Percentiles rank a stretch among this genome's conserved stretches.
These are phyloP conservation scores for Auricularia cornea DNA, from an alignment of 768 basidiomycete genomes.

Conservation along the genomic window DNA sequence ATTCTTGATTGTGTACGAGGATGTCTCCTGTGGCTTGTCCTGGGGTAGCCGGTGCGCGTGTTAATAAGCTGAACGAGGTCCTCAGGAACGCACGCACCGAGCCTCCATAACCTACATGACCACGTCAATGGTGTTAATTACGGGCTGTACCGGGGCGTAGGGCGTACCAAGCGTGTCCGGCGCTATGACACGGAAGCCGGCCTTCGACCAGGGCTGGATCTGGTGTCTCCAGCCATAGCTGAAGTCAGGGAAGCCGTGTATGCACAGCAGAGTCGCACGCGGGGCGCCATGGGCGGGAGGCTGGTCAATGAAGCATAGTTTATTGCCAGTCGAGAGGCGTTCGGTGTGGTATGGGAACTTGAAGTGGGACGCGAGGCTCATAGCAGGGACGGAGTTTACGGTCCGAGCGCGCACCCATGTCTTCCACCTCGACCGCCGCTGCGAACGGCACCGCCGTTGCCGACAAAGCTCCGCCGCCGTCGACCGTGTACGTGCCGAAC, in stretches of 20 bases:
- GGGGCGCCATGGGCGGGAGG: constrained; percentile 37
- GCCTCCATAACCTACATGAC: neutral
- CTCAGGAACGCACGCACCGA: neutral
- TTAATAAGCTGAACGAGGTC: neutral
- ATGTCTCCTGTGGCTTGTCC: constrained; percentile 48
- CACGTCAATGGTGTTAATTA: neutral
- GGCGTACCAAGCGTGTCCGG: constrained; percentile 24
- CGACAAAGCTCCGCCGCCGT: neutral
- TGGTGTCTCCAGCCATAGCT: constrained; percentile 75
- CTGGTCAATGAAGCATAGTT: constrained; percentile 69
- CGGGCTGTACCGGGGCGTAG: neutral
- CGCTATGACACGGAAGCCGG: constrained; percentile 55
- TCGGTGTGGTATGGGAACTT: constrained; percentile 29
- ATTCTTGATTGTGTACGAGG: constrained; percentile 51
- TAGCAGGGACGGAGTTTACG: neutral
- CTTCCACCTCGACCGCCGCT: neutral
- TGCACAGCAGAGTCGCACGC: constrained; percentile 44
- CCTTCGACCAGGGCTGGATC: constrained; percentile 57
- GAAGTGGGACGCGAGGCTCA: neutral
- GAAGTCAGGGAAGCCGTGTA: constrained; percentile 76
- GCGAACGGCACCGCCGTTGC: neutral
- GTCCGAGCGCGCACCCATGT: constrained; percentile 2
- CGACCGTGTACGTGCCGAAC: neutral
- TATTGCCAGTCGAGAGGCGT: constrained; percentile 47
- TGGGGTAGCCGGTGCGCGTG: neutral